These are phyloP conservation scores for Colletotrichum graminicola DNA, from an alignment of 2,329 filamentous ascomycete genomes.

Conservation along the genomic window DNA sequence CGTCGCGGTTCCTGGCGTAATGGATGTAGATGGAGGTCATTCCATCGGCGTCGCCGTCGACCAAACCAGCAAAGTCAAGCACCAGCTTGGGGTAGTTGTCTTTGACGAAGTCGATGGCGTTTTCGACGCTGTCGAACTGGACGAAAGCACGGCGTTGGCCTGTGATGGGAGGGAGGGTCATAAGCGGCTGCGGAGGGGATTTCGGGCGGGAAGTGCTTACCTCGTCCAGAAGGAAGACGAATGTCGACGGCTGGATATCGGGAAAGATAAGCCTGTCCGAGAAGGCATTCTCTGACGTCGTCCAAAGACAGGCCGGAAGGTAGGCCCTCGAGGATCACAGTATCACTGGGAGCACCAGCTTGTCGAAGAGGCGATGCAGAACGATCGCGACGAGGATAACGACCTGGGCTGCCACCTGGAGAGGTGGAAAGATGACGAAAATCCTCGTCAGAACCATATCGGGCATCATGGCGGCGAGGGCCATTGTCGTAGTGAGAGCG, in stretches of 20 bases:
- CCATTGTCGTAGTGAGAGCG: slow-evolving; percentile 40
- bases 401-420: slow-evolving; percentile 40
- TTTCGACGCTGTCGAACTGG: slow-evolving; percentile 55
- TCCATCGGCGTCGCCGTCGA: slow-evolving; percentile 56
- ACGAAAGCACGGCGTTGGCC: slow-evolving; percentile 57
- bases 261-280: slow-evolving; percentile 51
- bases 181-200: not conserved
- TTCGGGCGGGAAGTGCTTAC: not conserved
- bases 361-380: slow-evolving; percentile 49
- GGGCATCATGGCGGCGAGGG: slow-evolving; percentile 41
- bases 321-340: slow-evolving; percentile 67
- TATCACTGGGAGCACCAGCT: slow-evolving; percentile 60
- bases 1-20: slow-evolving; percentile 55
- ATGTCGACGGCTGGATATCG: slow-evolving; percentile 55
- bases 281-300: slow-evolving; percentile 61
- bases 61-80: slow-evolving; percentile 52
- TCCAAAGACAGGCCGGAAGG: slow-evolving; percentile 62
- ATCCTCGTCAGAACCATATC: slow-evolving; percentile 41
- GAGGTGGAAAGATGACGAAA: slow-evolving; percentile 33
- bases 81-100: slow-evolving; percentile 56
- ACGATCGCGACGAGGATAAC: slow-evolving; percentile 41
- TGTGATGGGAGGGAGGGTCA: slow-evolving; percentile 41
- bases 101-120: slow-evolving; percentile 58
- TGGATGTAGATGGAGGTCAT: slow-evolving; percentile 55
- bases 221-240: slow-evolving; percentile 50